Conservation (phyloP, 2,329 filamentous ascomycete genomes). For the Sporothrix euskadiensis region DNA sequence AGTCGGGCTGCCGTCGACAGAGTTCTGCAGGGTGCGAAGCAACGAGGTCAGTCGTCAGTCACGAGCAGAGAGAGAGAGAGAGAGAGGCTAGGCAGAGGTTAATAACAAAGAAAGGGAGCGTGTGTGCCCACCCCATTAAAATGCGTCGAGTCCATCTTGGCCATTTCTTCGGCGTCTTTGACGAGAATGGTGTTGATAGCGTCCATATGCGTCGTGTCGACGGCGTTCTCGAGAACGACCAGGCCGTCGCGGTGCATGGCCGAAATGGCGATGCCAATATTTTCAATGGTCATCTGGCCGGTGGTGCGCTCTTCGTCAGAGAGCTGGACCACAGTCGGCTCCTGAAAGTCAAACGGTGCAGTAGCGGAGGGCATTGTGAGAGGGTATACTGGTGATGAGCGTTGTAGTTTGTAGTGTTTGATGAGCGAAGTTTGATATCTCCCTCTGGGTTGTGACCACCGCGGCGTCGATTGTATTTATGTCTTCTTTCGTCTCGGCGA, state of each 20-base stretch:
- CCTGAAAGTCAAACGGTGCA: not conserved
- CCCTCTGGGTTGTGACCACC: too few species aligned
- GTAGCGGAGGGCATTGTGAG: not conserved
- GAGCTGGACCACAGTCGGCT: slow-evolving; percentile 16
- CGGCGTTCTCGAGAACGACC: slow-evolving; percentile 10
- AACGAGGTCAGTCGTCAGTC: not conserved
- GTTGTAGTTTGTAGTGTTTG: not conserved
- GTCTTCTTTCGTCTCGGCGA: not conserved
- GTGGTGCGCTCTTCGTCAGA: slow-evolving; percentile 10
- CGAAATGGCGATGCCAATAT: not conserved
- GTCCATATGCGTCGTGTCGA: not conserved
- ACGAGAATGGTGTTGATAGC: slow-evolving; percentile 4
- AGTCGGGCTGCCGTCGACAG: slow-evolving; percentile 7
- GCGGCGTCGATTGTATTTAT: slow-evolving; percentile 5
- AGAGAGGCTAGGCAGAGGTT: not conserved
- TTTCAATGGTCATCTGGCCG: not conserved
- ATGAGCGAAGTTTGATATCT: not conserved
- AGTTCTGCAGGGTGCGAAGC: slow-evolving; percentile 1
- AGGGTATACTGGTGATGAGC: not conserved
- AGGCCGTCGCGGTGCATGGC: slow-evolving; percentile 16
- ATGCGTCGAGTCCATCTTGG: slow-evolving; percentile 4
- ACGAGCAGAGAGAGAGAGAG: too few species aligned
- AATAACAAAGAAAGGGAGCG: not conserved
- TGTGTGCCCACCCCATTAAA: not conserved
- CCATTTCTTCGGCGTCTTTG: not conserved